A percentile compares a stretch with the other conserved stretches of the same genome.
phyloP scores from a whole-genome alignment of 2,329 filamentous ascomycete genomes.

The Coniochaeta sp. region DNA sequence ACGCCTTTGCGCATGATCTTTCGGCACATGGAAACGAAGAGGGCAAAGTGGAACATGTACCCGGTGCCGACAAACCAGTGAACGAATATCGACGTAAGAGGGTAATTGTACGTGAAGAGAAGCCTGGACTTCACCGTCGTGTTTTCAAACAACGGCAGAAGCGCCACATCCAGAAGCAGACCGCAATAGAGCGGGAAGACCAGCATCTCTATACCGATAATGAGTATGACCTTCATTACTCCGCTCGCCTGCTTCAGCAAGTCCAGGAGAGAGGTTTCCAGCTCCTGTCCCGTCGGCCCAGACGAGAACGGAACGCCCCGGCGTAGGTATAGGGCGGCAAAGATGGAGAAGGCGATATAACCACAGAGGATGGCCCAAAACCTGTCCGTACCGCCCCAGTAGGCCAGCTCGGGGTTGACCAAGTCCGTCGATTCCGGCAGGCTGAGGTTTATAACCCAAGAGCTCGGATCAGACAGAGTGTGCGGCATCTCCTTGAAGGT shows the following conservation, averaged over 20 bases:
- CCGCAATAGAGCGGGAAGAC: constrained; percentile 95
- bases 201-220: constrained; percentile 99
- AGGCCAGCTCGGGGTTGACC: constrained; percentile 52
- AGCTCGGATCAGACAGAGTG: constrained; percentile 36
- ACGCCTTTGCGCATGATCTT: constrained; percentile 96
- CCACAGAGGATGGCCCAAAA: constrained; percentile 71
- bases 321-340: constrained; percentile 74
- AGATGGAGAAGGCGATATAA: constrained; percentile 67
- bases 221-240: constrained; percentile 94
- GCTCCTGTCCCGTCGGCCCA: constrained; percentile 46
- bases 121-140: constrained; percentile 72
- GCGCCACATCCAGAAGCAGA: constrained; percentile 76
- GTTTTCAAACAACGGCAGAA: constrained; percentile 81
- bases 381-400: constrained; percentile 60
- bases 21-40: constrained; percentile 98
- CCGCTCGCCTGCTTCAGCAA: constrained; percentile 87
- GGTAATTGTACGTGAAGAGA: constrained; percentile 69
- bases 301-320: constrained; percentile 62
- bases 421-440: constrained; percentile 27
- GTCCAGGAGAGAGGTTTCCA: constrained; percentile 75
- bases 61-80: constrained; percentile 99
- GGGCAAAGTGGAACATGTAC: constrained; percentile 99
- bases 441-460: constrained; percentile 53
- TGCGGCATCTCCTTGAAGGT: constrained; percentile 23
- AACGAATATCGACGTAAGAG: constrained; percentile 87